Base-by-base conservation (phyloP, 75 land plant species). In the Adiantum capillusveneris region DNA sequence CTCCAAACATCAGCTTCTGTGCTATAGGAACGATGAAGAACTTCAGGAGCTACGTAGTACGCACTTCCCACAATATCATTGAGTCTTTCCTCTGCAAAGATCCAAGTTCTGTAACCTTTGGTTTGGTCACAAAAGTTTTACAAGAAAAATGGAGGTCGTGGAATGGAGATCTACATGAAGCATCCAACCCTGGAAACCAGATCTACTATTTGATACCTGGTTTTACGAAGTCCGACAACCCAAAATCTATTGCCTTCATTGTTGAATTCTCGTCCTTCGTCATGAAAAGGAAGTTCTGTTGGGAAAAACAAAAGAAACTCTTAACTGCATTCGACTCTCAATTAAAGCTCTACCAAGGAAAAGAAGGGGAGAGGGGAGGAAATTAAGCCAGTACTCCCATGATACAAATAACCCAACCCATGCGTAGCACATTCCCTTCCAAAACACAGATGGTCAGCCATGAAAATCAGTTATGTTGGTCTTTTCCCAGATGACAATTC, bases 1-100 rank as follows among this genome's bases (percentile, higher is more conserved):
- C 96, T 90, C 96, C 96, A 90, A 17, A 87, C 84, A 66, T 90
- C 96, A 44, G 93, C 96, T 57, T 90, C 96, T 59, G 84, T 84
- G 50, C 80, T 64, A 42, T 90, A 90, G 25, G 92, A 84, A 65
- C 95, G 76, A 62, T 86, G 91, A n/a, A 89, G 78, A 75, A 89
- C 95, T 70, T 89, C 95, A 36, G 95, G 95, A 39, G 95, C 95
- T 37, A 46, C 50, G 14, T 46, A 46, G 22, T 46, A 46, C 6
- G 50, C 50, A 46, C 50, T 46, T 21, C 50, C 96, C 37, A 90
- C 96, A 58, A 90, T 90, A 62, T 90, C 96, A 78, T 87, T 91
- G 34, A 91, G 72, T 54, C 78, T 88, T 70, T 87, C 93, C 73
- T 87, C 97, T 91, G 81, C 70, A 75, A 46, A 34, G 9, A 34